Evolutionary conservation across 805 yeast genomes (phyloP), one percentile per base, ranked within the genome.

Genomic region (Yarrowia yakushimensis): DNA sequence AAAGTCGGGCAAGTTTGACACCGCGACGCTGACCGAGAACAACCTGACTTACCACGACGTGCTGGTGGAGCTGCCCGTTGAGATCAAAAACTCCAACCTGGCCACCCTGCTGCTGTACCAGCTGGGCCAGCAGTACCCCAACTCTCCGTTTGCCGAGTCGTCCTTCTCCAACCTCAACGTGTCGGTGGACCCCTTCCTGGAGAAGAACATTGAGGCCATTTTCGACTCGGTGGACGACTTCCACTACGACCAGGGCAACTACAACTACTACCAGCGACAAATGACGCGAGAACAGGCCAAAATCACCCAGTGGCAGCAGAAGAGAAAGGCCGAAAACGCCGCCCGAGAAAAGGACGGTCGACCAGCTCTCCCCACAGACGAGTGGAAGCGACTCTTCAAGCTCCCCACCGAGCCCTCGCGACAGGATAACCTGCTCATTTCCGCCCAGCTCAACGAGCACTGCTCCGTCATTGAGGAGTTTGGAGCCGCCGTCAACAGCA

Each of bases 261-360:
- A 86, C 79, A 86, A 87, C 78, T 88, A 86, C 76, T 87, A 83
- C 78, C 94, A 88, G 76, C 84, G 96, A 77, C 86, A 83, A 69
- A 78, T 83, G 64, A 81, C 85, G 52, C 82, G 90, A 72, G 96
- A 88, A 72, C 77, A 80, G 72, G 75, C 84, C 65, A 87, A 86
- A 77, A 80, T 88, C 67, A 78, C 79, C 66, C 89, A 85, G 71
- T 88, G 93, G 92, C 85, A 86, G 71, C 84, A 82, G 70, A 84
- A 83, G 73, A 78, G 88, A 71, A 81, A 82, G 73, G 78, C 81
- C 64, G 92, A 87, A 68, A 86, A 87, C 74, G 78, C 79, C 42
- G 82, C 79, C 67, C 80, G 87, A 66, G 81, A 81, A 62, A 82
- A 83, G 70, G 74, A 71, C 36, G 86, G 88, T 63, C 83, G 85